A percentile compares a stretch with the other conserved stretches of the same genome.
These are phyloP conservation scores for Aspergillus nomiae DNA, from an alignment of 2,329 filamentous ascomycete genomes.

Conservation along the genomic window DNA sequence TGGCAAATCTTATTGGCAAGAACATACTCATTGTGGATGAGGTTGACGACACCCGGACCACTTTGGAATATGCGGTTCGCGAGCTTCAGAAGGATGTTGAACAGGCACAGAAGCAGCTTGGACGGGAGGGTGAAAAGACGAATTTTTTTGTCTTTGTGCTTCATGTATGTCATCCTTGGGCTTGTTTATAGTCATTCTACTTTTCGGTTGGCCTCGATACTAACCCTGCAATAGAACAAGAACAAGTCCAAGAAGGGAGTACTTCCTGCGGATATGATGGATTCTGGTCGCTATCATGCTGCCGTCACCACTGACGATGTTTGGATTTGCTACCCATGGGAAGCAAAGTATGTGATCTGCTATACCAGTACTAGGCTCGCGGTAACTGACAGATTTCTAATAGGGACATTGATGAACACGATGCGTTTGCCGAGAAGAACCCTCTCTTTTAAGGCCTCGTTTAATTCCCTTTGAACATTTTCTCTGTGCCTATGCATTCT, in stretches of 20 bases:
- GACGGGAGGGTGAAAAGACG: conserved; percentile 70
- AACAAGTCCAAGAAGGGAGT: conserved; percentile 92
- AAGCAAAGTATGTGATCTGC: conserved; percentile 65
- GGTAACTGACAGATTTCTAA: conserved; percentile 23
- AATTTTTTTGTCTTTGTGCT: conserved; percentile 94
- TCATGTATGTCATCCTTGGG: conserved; percentile 63
- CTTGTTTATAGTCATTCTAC: neutral
- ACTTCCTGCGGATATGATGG: conserved; percentile 76
- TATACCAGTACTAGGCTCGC: neutral
- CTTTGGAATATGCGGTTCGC: conserved; percentile 88
- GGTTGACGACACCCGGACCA: conserved; percentile 93
- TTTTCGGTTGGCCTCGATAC: conserved; percentile 8
- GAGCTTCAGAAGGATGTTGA: conserved; percentile 96
- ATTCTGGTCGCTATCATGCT: conserved; percentile 74
- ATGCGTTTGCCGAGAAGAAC: conserved; percentile 62
- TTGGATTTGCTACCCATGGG: conserved; percentile 99
- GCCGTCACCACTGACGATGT: conserved; percentile 87
- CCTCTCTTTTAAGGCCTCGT: conserved; percentile 30
- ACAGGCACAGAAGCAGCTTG: conserved; percentile 71
- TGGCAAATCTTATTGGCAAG: conserved; percentile 88
- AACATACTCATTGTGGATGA: conserved; percentile 91
- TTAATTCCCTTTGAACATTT: neutral
- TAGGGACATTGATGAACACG: conserved; percentile 88
- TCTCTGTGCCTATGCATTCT: conserved; percentile 6
- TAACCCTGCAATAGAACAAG: conserved; percentile 70